A percentile compares a stretch with the other conserved stretches of the same genome.
These are phyloP conservation scores for Shiraia bambusicola DNA, from an alignment of 2,329 filamentous ascomycete species.

Conservation along the genomic window DNA sequence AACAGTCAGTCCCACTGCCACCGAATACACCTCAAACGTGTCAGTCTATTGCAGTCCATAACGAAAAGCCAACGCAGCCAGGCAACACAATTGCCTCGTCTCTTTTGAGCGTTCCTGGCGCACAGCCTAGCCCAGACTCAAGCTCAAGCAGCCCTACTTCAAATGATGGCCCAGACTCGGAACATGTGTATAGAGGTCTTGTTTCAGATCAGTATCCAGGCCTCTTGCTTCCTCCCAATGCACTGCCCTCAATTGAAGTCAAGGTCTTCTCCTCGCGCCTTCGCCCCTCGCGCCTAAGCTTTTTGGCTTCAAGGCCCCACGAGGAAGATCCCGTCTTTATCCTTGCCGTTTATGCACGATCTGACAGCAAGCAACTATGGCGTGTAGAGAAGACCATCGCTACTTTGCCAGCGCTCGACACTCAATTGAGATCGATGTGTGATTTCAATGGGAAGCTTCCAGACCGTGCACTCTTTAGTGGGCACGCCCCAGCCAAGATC, in stretches of 20 bases:
- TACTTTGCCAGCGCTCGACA: slow-evolving; percentile 79
- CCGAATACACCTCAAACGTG: slow-evolving; percentile 67
- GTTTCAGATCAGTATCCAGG: slow-evolving; percentile 85
- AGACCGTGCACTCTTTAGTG: slow-evolving; percentile 82
- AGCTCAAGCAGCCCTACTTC: slow-evolving; percentile 28
- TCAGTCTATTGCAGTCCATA: slow-evolving; percentile 51
- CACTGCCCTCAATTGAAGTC: slow-evolving; percentile 80
- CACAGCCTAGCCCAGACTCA: slow-evolving; percentile 38
- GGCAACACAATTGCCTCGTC: slow-evolving; percentile 27
- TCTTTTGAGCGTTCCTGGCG: slow-evolving; percentile 33
- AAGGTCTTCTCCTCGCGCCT: slow-evolving; percentile 93
- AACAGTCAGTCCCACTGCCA: slow-evolving; percentile 71
- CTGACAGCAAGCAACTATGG: slow-evolving; percentile 80
- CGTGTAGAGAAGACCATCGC: slow-evolving; percentile 87
- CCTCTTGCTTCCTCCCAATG: slow-evolving; percentile 82
- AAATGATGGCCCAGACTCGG: slow-evolving; percentile 38
- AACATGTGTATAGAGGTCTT: slow-evolving; percentile 71
- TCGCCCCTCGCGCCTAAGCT: slow-evolving; percentile 84
- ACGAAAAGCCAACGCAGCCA: slow-evolving; percentile 37
- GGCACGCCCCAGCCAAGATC: slow-evolving; percentile 89
- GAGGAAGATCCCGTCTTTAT: slow-evolving; percentile 96
- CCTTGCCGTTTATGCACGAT: slow-evolving; percentile 78
- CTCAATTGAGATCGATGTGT: slow-evolving; percentile 73
- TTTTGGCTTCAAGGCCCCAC: slow-evolving; percentile 73
- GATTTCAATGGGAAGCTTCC: slow-evolving; percentile 75